These are phyloP conservation scores for Aspergillus novofumigatus DNA, from an alignment of 2,329 filamentous ascomycete species.

Conservation along the genomic window DNA sequence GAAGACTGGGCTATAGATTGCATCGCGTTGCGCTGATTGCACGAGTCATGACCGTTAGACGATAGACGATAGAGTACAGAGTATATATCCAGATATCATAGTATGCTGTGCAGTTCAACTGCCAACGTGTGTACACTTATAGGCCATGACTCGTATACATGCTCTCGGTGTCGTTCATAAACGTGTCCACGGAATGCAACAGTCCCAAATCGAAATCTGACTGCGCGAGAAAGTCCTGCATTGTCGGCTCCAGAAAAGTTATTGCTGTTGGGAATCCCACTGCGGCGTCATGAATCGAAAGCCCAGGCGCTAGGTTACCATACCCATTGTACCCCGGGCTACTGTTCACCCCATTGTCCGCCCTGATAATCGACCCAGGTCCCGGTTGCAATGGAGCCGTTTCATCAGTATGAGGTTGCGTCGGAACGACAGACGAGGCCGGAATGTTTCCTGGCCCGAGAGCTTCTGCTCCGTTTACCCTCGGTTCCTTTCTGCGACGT, in stretches of 20 bases:
- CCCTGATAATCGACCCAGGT: not conserved
- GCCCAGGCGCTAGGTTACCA: not conserved
- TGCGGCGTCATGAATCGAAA: constrained; percentile 7
- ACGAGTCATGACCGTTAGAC: not conserved
- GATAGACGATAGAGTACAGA: constrained; percentile 3
- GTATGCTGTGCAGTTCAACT: not conserved
- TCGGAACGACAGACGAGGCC: not conserved
- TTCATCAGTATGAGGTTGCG: not conserved
- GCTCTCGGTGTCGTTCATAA: constrained; percentile 29
- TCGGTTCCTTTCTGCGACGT: not conserved
- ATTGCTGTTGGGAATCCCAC: constrained; percentile 35
- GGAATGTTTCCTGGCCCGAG: not conserved
- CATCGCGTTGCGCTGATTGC: not conserved
- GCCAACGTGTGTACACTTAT: constrained; percentile 10
- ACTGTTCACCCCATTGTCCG: not conserved
- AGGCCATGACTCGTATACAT: constrained; percentile 26
- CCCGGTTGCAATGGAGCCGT: not conserved
- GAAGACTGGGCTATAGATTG: constrained; percentile 6
- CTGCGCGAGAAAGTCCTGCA: constrained; percentile 38
- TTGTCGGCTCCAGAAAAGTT: constrained; percentile 36
- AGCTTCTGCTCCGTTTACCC: not conserved
- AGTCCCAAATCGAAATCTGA: constrained; percentile 35
- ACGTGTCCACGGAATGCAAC: constrained; percentile 33
- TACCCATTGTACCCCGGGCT: not conserved
- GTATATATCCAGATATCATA: not conserved